These are phyloP conservation scores for Nectriaceae sp. DNA, from an alignment of 2,329 filamentous ascomycete genomes.

Conservation along the genomic window DNA sequence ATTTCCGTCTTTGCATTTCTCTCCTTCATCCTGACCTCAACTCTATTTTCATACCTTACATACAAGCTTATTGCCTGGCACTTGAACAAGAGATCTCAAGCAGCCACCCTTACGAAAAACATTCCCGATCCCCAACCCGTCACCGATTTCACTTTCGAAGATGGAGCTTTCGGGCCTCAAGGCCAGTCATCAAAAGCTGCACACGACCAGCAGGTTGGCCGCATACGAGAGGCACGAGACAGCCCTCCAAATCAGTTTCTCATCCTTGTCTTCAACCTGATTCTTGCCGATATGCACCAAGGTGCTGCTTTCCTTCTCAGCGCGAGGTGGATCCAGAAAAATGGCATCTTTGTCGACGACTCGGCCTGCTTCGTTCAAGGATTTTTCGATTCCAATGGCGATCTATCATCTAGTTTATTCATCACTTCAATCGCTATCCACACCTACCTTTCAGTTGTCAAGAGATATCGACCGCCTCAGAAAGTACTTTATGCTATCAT, in stretches of 20 bases:
- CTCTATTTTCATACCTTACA: slow-evolving; percentile 31
- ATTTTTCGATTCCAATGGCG: slow-evolving; percentile 67
- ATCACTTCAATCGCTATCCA: slow-evolving; percentile 66
- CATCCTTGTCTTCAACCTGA: slow-evolving; percentile 69
- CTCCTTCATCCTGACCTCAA: slow-evolving; percentile 29
- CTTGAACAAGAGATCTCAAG: slow-evolving; percentile 12
- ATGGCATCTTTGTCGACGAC: slow-evolving; percentile 55
- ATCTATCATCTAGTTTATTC: slow-evolving; percentile 66
- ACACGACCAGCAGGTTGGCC: slow-evolving; percentile 8
- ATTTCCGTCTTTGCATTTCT: slow-evolving; percentile 31
- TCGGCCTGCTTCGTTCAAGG: slow-evolving; percentile 63
- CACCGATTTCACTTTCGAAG: slow-evolving; percentile 32
- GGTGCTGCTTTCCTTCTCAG: slow-evolving; percentile 64
- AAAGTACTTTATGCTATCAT: slow-evolving; percentile 52
- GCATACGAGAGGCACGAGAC: slow-evolving; percentile 8
- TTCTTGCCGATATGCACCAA: slow-evolving; percentile 68
- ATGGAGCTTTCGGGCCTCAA: slow-evolving; percentile 9
- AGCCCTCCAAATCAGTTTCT: slow-evolving; percentile 62
- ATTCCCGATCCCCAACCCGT: slow-evolving; percentile 17
- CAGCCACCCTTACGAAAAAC: slow-evolving; percentile 13
- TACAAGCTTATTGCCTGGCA: slow-evolving; percentile 31
- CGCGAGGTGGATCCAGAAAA: slow-evolving; percentile 54
- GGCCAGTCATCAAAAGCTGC: slow-evolving; percentile 9
- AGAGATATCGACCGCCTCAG: slow-evolving; percentile 53
- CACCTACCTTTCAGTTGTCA: slow-evolving; percentile 64